phyloP scores from a whole-genome alignment of 2,329 filamentous ascomycete species.

The Diaporthe citriasiana region DNA sequence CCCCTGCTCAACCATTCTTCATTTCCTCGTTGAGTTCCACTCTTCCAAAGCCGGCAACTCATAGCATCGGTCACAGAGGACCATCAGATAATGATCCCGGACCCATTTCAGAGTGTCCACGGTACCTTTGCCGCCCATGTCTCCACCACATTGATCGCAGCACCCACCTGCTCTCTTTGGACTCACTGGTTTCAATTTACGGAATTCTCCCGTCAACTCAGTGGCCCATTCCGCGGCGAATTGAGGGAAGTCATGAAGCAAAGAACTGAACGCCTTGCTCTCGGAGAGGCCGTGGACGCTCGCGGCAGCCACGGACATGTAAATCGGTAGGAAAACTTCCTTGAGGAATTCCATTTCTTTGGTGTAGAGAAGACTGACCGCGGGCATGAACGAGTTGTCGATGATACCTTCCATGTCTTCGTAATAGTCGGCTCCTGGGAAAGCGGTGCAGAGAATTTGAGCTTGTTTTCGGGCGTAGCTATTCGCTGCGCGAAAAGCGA shows the following conservation, averaged over 20 bases:
- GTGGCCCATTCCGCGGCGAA: background rate
- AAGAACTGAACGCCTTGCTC: background rate
- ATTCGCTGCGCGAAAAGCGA: background rate
- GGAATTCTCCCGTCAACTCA: background rate
- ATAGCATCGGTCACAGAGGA: background rate
- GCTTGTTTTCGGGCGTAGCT: background rate
- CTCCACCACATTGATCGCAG: background rate
- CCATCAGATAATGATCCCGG: background rate
- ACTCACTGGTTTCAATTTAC: background rate
- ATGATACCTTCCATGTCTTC: background rate
- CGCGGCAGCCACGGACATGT: background rate
- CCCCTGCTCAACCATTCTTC: background rate
- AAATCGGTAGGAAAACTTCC: background rate
- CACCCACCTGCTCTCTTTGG: background rate
- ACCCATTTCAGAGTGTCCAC: background rate
- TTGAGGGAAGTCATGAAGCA: background rate
- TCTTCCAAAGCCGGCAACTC: background rate
- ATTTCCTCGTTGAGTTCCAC: background rate
- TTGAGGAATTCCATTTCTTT: background rate
- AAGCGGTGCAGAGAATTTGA: background rate
- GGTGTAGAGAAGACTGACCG: background rate
- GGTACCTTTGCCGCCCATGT: background rate
- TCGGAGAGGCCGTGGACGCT: background rate
- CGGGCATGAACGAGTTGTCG: background rate
- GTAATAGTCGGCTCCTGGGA: background rate